phyloP scores from a whole-genome alignment of 2,329 filamentous ascomycete species.

The Thyridium curvatum region DNA sequence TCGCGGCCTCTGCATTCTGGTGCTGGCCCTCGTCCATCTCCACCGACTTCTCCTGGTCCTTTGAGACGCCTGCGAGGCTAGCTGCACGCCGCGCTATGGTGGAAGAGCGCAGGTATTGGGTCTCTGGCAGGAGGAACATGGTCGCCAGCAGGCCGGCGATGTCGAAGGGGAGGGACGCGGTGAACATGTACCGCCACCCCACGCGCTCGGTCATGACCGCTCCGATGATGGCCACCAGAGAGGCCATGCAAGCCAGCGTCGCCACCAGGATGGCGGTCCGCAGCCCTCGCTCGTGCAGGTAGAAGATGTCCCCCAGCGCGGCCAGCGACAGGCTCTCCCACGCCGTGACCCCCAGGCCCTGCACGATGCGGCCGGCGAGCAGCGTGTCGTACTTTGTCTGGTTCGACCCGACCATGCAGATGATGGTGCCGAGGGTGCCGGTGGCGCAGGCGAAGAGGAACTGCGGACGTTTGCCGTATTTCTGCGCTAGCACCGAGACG shows the following conservation, averaged over 20 bases:
- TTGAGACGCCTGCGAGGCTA: not conserved
- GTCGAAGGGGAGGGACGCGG: constrained; percentile 20
- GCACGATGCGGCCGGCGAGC: constrained; percentile 22
- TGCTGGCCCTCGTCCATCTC: not conserved
- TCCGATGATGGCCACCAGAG: constrained; percentile 19
- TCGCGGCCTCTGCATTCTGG: constrained; percentile 1
- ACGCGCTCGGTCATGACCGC: constrained; percentile 18
- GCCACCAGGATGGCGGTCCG: constrained; percentile 21
- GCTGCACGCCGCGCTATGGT: not conserved
- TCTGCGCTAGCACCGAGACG: constrained; percentile 23
- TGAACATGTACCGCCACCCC: constrained; percentile 20
- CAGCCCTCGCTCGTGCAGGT: constrained; percentile 21
- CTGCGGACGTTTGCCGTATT: constrained; percentile 24
- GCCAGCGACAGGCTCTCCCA: constrained; percentile 24
- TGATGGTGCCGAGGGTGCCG: constrained; percentile 17
- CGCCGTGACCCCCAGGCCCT: constrained; percentile 22
- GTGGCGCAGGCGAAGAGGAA: constrained; percentile 21
- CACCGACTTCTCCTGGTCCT: not conserved
- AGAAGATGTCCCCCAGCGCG: constrained; percentile 24
- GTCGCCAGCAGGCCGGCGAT: constrained; percentile 14
- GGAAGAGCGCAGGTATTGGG: constrained; percentile 11
- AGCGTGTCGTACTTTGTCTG: constrained; percentile 18
- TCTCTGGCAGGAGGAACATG: constrained; percentile 20
- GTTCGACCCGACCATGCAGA: constrained; percentile 20
- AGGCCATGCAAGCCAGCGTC: constrained; percentile 19